Percentiles rank a stretch among this genome's conserved stretches.
Conservation (phyloP, 768 basidiomycete genomes). For the Mycena vulgaris region DNA sequence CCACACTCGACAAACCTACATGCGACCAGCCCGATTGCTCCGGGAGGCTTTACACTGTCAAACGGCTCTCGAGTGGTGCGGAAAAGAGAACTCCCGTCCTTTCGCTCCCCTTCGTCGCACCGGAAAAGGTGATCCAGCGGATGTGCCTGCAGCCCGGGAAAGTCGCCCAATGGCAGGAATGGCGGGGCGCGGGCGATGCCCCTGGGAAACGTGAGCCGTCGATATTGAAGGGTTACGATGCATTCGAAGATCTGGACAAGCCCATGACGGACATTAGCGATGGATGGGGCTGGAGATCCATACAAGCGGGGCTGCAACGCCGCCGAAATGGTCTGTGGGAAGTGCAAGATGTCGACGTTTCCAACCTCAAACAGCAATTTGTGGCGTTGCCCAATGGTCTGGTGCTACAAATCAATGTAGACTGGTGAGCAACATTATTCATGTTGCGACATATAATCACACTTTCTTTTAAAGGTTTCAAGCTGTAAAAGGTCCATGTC, state of each 20-base stretch:
- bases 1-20: background rate
- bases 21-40: constrained; percentile 29
- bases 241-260: constrained; percentile 23
- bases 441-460: background rate
- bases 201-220: constrained; percentile 33
- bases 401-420: constrained; percentile 42
- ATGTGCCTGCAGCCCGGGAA: constrained; percentile 43
- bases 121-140: constrained; percentile 32
- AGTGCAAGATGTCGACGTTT: constrained; percentile 42
- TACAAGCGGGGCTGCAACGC: constrained; percentile 42
- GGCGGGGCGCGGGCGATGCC: constrained; percentile 39
- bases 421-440: constrained; percentile 35
- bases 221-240: constrained; percentile 12
- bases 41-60: constrained; percentile 35
- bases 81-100: constrained; percentile 40
- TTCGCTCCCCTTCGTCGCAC: constrained; percentile 41
- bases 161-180: constrained; percentile 43
- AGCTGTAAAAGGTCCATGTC: constrained; percentile 30
- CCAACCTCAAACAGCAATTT: constrained; percentile 40
- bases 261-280: constrained; percentile 44
- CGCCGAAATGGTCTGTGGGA: constrained; percentile 31
- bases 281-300: constrained; percentile 45
- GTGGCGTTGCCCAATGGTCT: constrained; percentile 42
- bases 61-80: constrained; percentile 18
- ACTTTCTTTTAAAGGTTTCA: constrained; percentile 45